These are phyloP conservation scores for Globisporangium megalacanthum DNA, from an alignment of 352 stramenopile genomes.

Conservation along the genomic window DNA sequence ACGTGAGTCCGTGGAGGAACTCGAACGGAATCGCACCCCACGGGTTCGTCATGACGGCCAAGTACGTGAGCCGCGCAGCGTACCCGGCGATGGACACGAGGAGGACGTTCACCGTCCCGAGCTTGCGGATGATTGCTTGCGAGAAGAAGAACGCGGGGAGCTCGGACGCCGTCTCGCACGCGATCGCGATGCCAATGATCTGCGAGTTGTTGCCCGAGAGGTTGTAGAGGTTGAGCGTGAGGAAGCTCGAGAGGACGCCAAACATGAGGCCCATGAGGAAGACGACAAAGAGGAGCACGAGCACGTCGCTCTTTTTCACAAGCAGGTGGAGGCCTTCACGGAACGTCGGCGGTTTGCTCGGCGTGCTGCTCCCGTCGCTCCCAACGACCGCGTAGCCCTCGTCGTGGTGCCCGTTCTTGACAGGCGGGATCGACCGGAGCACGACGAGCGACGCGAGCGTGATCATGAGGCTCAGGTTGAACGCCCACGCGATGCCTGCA, in stretches of 20 bases:
- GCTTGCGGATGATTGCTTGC: conserved; percentile 55
- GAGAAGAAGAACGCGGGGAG: conserved; percentile 81
- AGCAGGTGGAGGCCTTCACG: conserved; percentile 34
- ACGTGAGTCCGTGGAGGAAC: conserved; percentile 73
- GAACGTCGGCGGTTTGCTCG: conserved; percentile 31
- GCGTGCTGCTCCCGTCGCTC: conserved; percentile 9
- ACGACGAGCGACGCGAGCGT: conserved; percentile 51
- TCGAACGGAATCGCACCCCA: conserved; percentile 79
- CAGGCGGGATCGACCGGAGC: conserved; percentile 51
- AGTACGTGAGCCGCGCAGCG: conserved; percentile 61
- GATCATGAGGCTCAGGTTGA: conserved; percentile 59
- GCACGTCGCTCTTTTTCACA: conserved; percentile 40
- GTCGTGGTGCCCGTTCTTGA: conserved; percentile 26
- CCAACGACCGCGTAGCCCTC: conserved; percentile 20
- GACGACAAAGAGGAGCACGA: conserved; percentile 64
- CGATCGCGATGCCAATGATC: conserved; percentile 77
- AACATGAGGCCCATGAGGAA: conserved; percentile 82
- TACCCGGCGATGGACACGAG: conserved; percentile 68
- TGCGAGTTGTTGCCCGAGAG: conserved; percentile 58
- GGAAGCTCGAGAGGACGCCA: conserved; percentile 77
- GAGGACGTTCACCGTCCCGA: conserved; percentile 70
- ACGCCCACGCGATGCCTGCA: conserved; percentile 66
- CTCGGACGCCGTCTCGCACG: conserved; percentile 77
- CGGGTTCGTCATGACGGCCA: conserved; percentile 72
- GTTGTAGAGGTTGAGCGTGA: conserved; percentile 81